A percentile compares a stretch with the other conserved stretches of the same genome.
Conservation (phyloP, 2,329 filamentous ascomycete species). For the Alternaria sp. region DNA sequence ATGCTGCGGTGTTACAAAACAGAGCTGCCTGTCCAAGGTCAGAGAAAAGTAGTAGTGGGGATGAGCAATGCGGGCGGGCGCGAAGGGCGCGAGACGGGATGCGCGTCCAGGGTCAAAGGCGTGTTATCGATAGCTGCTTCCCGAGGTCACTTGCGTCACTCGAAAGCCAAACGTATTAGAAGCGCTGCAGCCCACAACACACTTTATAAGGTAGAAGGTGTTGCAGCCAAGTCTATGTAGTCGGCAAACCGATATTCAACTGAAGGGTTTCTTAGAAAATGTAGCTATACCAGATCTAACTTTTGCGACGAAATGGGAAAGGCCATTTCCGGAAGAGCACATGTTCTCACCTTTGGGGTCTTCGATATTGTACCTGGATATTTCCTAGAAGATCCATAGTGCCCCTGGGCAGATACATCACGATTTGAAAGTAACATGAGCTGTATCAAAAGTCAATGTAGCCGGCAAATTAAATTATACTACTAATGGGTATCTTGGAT, state of each 20-base stretch:
- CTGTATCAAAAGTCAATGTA: neutral
- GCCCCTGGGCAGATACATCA: neutral
- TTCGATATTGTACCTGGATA: neutral
- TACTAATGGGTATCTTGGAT: conserved; percentile 6
- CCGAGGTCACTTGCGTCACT: neutral
- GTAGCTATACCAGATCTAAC: neutral
- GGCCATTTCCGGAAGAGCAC: neutral
- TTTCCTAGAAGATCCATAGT: neutral
- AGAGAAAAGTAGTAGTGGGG: neutral
- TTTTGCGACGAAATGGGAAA: neutral
- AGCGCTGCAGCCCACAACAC: neutral
- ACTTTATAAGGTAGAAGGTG: neutral
- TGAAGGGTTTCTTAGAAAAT: neutral
- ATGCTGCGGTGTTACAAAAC: conserved; percentile 5
- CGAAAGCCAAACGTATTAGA: neutral
- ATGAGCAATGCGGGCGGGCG: conserved; percentile 8
- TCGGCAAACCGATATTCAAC: neutral
- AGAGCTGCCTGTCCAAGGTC: neutral
- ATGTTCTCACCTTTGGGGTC: neutral
- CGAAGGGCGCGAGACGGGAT: conserved; percentile 5
- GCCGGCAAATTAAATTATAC: neutral
- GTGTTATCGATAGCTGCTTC: conserved; percentile 7
- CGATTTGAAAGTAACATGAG: neutral
- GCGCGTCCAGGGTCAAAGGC: conserved; percentile 11
- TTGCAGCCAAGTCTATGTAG: neutral